A percentile compares a stretch with the other conserved stretches of the same genome.
Evolutionary conservation across 305 asterid species (phyloP).

Genomic region (Fraxinus baroniana): DNA sequence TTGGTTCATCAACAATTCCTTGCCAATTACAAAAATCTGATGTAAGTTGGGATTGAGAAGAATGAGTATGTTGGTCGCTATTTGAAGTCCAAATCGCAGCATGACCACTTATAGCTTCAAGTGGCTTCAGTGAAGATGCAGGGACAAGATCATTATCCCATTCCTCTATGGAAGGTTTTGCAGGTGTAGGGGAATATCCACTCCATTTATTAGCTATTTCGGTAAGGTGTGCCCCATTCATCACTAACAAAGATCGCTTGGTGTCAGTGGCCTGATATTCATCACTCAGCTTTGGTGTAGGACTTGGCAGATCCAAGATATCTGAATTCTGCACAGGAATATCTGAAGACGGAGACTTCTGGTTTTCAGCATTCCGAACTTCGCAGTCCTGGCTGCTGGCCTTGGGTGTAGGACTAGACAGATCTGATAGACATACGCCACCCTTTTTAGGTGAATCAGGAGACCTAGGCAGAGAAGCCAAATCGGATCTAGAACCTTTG

Average conservation of each 20-base stretch:
- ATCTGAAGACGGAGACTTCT: slow-evolving; percentile 35
- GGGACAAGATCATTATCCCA: slow-evolving; percentile 48
- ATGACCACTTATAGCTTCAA: slow-evolving; percentile 38
- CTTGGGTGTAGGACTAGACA: slow-evolving; percentile 53
- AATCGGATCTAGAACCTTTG: slow-evolving; percentile 35
- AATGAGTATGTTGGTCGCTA: slow-evolving; percentile 29
- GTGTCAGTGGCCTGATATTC: slow-evolving; percentile 43
- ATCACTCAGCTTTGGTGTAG: slow-evolving; percentile 42
- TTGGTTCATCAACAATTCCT: slow-evolving; percentile 48
- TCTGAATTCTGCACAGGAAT: slow-evolving; percentile 36
- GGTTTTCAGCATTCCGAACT: slow-evolving; percentile 41
- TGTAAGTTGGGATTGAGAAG: slow-evolving; percentile 41
- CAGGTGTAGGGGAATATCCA: slow-evolving; percentile 56
- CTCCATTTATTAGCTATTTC: slow-evolving; percentile 64
- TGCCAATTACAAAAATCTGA: slow-evolving; percentile 51
- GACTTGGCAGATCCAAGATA: slow-evolving; percentile 54
- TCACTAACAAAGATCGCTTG: slow-evolving; percentile 34
- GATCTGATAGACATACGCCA: slow-evolving; percentile 30
- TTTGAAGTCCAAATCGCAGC: slow-evolving; percentile 31
- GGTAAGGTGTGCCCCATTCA: slow-evolving; percentile 45
- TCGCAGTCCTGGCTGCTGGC: slow-evolving; percentile 25
- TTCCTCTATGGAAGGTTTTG: slow-evolving; percentile 48
- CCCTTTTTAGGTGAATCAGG: slow-evolving; percentile 35
- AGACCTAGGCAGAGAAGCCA: slow-evolving; percentile 32
- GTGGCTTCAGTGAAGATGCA: slow-evolving; percentile 38